Evolutionary conservation across 495 filamentous ascomycete species (phyloP), one percentile per base, ranked within the genome.

Genomic region (Sordaria brevicollis): DNA sequence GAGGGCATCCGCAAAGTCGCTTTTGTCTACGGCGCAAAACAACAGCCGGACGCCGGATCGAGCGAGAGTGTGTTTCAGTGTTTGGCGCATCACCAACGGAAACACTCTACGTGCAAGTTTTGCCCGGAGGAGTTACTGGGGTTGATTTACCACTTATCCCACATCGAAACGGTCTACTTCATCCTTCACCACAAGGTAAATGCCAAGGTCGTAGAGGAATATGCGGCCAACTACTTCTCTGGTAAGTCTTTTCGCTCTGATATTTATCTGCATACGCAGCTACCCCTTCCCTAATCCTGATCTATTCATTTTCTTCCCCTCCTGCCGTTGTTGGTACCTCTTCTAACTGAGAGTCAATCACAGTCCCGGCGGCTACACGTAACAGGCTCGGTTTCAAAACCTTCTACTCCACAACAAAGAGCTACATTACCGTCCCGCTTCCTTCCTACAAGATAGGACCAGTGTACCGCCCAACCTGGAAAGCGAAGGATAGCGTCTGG

Each of bases 151-250:
- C 71, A 39, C 62, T 78, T 80, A 25, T 66, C 68, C 1, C 41
- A 73, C 35, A 49, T 79, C 0, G 67, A 76, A 43, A 37, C 39
- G 13, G 68, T 80, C 33, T 79, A 73, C 54, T 54, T 79, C 67
- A 57, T 78, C 11, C 25, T 71, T 3, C 65, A 70, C 0, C 25
- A 31, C 49, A 31, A 6, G 25, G 2, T 62, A 31, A 62, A 62
- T 17, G 2, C 2, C 0, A 62, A 62, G 2, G 13, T 5, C 13
- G 49, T 62, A 29, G 17, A 0, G 1, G 6, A 62, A 10, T 62
- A 62, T 9, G 49, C 49, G 49, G 11, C 49, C 13, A 62, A 29
- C 25, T 62, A 62, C 25, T 62, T 31, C 9, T 17, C 49, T 7
- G 25, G 49, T 15, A 57, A 57, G 43, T 54, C n/a, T n/a, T n/a